Conservation (phyloP, 2,329 filamentous ascomycete genomes). For the Claviceps pazoutovae region DNA sequence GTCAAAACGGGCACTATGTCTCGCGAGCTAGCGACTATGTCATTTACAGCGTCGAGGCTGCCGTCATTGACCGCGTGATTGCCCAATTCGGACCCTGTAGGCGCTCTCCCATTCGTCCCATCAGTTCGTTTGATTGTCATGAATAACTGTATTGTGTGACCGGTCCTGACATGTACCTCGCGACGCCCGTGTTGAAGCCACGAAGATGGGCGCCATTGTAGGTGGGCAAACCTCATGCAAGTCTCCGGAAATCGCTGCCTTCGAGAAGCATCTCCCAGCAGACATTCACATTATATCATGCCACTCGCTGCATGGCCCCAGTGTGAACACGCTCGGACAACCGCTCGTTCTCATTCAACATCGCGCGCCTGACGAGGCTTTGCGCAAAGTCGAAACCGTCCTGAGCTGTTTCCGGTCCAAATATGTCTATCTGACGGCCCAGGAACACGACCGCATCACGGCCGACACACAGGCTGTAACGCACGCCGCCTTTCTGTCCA, state of each 20-base stretch:
- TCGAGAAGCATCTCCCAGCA: conserved; percentile 71
- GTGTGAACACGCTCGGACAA: conserved; percentile 76
- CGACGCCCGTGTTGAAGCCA: conserved; percentile 44
- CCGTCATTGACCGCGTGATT: conserved; percentile 76
- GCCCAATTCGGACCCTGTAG: conserved; percentile 83
- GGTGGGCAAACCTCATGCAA: conserved; percentile 98
- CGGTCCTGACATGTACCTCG: conserved; percentile 3
- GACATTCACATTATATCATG: conserved; percentile 93
- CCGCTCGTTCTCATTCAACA: conserved; percentile 91
- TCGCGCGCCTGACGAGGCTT: conserved; percentile 63
- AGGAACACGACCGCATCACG: conserved; percentile 89
- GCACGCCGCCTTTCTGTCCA: conserved; percentile 89
- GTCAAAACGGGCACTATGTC: conserved; percentile 88
- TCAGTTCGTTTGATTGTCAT: background rate
- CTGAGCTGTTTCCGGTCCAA: conserved; percentile 75
- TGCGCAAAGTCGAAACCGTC: conserved; percentile 66
- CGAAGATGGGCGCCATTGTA: conserved; percentile 87
- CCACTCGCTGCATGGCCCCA: conserved; percentile 90
- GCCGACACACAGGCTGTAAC: conserved; percentile 97
- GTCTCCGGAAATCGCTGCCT: conserved; percentile 85
- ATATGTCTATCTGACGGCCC: conserved; percentile 73
- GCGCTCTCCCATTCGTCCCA: conserved; percentile 8
- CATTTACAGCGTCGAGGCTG: conserved; percentile 96
- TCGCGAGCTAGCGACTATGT: conserved; percentile 96
- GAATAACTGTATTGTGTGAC: background rate